A percentile compares a stretch with the other conserved stretches of the same genome.
phyloP scores from a whole-genome alignment of 148 eudicot species.

The Diospyros kaki region DNA sequence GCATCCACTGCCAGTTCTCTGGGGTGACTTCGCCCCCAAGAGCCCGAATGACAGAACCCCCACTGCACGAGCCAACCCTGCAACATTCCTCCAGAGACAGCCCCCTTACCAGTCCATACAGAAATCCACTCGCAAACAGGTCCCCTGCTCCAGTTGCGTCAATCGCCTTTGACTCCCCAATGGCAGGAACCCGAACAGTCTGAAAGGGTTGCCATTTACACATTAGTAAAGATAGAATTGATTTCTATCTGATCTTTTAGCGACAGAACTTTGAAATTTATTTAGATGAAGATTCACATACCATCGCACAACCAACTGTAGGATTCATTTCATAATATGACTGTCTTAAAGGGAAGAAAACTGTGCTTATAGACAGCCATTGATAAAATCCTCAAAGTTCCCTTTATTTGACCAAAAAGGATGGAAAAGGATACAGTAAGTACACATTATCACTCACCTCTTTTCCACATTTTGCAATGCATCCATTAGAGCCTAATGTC shows the following conservation, averaged over 20 bases:
- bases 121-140: slow-evolving; percentile 89
- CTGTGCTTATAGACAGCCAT: background rate
- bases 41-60: slow-evolving; percentile 85
- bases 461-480: slow-evolving; percentile 77
- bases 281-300: background rate
- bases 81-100: slow-evolving; percentile 85
- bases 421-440: background rate
- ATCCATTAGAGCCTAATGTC: slow-evolving; percentile 81
- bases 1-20: slow-evolving; percentile 96
- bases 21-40: slow-evolving; percentile 89
- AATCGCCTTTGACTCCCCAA: slow-evolving; percentile 61
- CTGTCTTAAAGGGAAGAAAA: background rate
- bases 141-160: slow-evolving; percentile 99
- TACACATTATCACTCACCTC: slow-evolving; percentile 48
- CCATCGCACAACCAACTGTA: background rate
- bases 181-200: slow-evolving; percentile 75
- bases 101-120: slow-evolving; percentile 83
- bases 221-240: background rate
- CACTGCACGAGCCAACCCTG: slow-evolving; percentile 85
- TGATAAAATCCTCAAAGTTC: background rate
- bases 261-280: no score
- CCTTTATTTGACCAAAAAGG: background rate
- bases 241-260: background rate
- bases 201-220: slow-evolving; percentile 10
- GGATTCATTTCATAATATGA: background rate